Percentiles rank a stretch among this genome's conserved stretches.
Evolutionary conservation across 78 protist species (phyloP).

Genomic region (Dictyostelium purpureum): DNA sequence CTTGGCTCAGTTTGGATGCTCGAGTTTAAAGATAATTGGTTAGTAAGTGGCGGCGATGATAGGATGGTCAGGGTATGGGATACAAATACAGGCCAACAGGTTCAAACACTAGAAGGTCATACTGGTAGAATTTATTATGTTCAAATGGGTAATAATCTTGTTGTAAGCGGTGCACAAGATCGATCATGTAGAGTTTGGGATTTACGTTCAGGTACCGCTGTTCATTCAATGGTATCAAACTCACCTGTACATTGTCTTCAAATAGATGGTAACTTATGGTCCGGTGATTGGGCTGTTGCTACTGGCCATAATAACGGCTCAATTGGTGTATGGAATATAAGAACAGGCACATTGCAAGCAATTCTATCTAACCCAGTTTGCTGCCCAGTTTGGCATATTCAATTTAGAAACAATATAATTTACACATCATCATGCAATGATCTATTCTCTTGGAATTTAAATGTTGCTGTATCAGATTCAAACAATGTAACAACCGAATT

Average conservation of each 20-base stretch:
- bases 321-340: conserved; percentile 60
- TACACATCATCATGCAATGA: conserved; percentile 40
- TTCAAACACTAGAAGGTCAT: conserved; percentile 29
- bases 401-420: conserved; percentile 41
- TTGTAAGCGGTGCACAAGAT: conserved; percentile 76
- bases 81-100: conserved; percentile 58
- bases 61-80: conserved; percentile 66
- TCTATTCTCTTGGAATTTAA: background rate
- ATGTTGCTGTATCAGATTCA: background rate
- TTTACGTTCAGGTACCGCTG: background rate
- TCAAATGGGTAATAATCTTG: conserved; percentile 44
- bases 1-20: conserved; percentile 73
- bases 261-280: conserved; percentile 31
- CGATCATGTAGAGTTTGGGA: conserved; percentile 57
- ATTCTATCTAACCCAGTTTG: conserved; percentile 31
- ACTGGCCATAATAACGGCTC: conserved; percentile 72
- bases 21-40: conserved; percentile 42
- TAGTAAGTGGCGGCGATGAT: conserved; percentile 68
- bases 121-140: conserved; percentile 64
- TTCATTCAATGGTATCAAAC: conserved; percentile 40
- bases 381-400: conserved; percentile 78
- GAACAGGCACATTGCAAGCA: conserved; percentile 59
- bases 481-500: background rate
- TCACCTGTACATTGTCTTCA: conserved; percentile 58
- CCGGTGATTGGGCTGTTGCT: conserved; percentile 44